These are phyloP conservation scores for Tolypocladium amazonense DNA, from an alignment of 2,329 filamentous ascomycete genomes.

Conservation along the genomic window DNA sequence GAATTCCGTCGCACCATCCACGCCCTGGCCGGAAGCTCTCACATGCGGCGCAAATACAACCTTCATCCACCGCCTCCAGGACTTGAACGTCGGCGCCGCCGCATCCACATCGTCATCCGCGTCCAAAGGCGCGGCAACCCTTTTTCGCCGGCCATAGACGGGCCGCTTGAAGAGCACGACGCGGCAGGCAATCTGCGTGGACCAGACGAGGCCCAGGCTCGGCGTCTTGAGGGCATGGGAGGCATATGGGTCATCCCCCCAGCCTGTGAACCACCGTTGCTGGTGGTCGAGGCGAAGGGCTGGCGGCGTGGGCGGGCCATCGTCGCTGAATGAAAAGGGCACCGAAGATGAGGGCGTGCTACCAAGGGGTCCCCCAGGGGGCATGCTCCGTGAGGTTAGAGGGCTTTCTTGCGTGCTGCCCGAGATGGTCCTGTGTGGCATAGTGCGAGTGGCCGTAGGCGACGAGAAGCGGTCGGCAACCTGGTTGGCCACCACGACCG, in stretches of 20 bases:
- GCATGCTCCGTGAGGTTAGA: slow-evolving; percentile 34
- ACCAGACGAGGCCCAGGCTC: slow-evolving; percentile 80
- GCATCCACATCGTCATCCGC: slow-evolving; percentile 30
- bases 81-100: slow-evolving; percentile 35
- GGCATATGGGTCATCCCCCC: slow-evolving; percentile 60
- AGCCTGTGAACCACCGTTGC: slow-evolving; percentile 90
- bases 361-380: slow-evolving; percentile 16
- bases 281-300: slow-evolving; percentile 75
- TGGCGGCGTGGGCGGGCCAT: slow-evolving; percentile 24
- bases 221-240: slow-evolving; percentile 61
- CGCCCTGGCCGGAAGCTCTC: slow-evolving; percentile 35
- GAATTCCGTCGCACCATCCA: slow-evolving; percentile 53
- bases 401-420: slow-evolving; percentile 33
- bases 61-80: slow-evolving; percentile 70
- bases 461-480: slow-evolving; percentile 73
- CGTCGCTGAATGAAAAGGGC: slow-evolving; percentile 19
- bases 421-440: background rate
- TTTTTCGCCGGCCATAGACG: slow-evolving; percentile 31
- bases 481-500: slow-evolving; percentile 89
- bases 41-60: slow-evolving; percentile 82
- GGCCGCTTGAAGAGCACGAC: slow-evolving; percentile 71
- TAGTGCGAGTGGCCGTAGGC: background rate
- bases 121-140: slow-evolving; percentile 22
- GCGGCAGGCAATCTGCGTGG: slow-evolving; percentile 75
- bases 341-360: slow-evolving; percentile 30